phyloP scores from a whole-genome alignment of 306 rosid genomes.

The Cicer yamashitae region DNA sequence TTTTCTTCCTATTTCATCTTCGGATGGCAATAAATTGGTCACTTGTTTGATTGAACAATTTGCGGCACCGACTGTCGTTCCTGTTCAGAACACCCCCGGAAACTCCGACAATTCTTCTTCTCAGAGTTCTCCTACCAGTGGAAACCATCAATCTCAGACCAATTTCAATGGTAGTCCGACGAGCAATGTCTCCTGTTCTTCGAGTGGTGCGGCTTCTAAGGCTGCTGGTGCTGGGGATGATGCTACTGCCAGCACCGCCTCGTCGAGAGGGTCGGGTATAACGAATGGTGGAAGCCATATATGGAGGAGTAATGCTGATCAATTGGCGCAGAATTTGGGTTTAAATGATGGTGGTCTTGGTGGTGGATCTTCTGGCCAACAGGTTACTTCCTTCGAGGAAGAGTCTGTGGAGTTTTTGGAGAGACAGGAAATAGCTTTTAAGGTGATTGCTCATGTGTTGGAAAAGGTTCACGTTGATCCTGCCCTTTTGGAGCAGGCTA shows the following conservation, averaged over 20 bases:
- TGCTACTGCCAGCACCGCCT: constrained; percentile 55
- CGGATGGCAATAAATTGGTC: constrained; percentile 66
- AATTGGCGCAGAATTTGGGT: constrained; percentile 64
- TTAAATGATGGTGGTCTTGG: constrained; percentile 67
- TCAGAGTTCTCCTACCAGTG: constrained; percentile 85
- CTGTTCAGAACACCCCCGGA: constrained; percentile 52
- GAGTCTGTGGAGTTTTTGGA: constrained; percentile 88
- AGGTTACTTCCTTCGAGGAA: constrained; percentile 81
- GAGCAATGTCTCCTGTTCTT: constrained; percentile 67
- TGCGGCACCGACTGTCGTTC: constrained; percentile 45
- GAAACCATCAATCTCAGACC: constrained; percentile 49
- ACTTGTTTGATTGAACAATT: constrained; percentile 69
- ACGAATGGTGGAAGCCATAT: constrained; percentile 69
- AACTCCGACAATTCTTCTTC: constrained; percentile 66
- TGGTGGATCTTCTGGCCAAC: constrained; percentile 62
- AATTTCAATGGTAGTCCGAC: constrained; percentile 62
- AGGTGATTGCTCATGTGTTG: constrained; percentile 78
- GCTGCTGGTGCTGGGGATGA: constrained; percentile 63
- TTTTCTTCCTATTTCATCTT: constrained; percentile 68
- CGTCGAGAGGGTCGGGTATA: constrained; percentile 63
- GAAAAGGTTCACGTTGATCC: constrained; percentile 65
- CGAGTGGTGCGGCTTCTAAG: constrained; percentile 64
- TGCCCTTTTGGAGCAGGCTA: constrained; percentile 76
- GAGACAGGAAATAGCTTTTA: constrained; percentile 88
- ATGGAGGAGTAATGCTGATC: constrained; percentile 77